Base-by-base conservation (phyloP, 176 grass and related monocot species). In the Olyra latifolia region DNA sequence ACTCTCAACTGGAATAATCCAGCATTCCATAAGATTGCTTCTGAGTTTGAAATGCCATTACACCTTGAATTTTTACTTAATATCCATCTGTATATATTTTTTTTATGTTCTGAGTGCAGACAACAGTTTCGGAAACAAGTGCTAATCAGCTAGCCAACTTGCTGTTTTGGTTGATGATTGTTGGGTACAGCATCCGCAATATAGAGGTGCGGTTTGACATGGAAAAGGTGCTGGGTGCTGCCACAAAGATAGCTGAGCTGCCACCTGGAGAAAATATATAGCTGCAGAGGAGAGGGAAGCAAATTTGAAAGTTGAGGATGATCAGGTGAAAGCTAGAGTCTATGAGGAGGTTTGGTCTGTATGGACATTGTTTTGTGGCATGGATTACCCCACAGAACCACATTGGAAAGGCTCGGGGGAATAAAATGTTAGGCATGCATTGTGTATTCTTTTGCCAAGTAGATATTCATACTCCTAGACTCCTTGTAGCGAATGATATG, bases 121-220 rank as follows among this genome's bases (percentile, higher is more conserved):
- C 90, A 22, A 81, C 87, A 0, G 92, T 92, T 28, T 87, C 87
- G 2, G 89, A 94, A 68, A 94, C 95, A 56, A 98, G 82, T 62
- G 89, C 87, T 10, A 71, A 79, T 60, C 91, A 98, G 71, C 85
- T 98, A 38, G 91, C 87, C 49, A 92, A 98, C 80, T 13, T 98
- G 67, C 69, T 98, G 22, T 94, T 88, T 66, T 98, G 95, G 95
- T 69, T 98, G 66, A 94, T 94, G 95, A 86, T 98, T 0, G 92
- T 97, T 8, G 95, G 95, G 50, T 98, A 98, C 80, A 94, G 92
- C 85, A 87, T 94, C 40, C 91, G 95, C 62, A 97, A 89, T 81
- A 94, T 97, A 24, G 94, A 97, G 81, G 94, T 98, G 73, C 89
- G 89, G 14, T 98, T 92, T 52, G 95, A 98, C 69, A 94, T 98